Percentiles rank a stretch among this genome's conserved stretches.
Conservation (phyloP, 2,329 filamentous ascomycete genomes). For the Aspergillus hortae region DNA sequence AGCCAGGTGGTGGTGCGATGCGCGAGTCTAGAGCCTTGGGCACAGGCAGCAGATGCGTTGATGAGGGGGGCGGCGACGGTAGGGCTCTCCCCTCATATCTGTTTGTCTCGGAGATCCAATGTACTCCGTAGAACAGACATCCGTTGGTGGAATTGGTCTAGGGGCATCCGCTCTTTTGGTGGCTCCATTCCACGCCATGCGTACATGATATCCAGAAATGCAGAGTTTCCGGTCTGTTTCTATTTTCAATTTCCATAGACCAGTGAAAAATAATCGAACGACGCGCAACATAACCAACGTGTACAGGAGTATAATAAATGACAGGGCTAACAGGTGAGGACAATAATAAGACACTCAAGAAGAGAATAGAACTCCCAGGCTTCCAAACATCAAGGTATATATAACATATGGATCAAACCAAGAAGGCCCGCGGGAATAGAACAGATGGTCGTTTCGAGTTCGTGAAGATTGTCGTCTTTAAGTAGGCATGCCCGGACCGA, state of each 20-base stretch:
- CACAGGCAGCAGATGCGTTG: not conserved
- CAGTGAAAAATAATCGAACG: no score
- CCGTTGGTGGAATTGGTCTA: not conserved
- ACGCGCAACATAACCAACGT: no score
- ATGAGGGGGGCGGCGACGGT: not conserved
- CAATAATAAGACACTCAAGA: not conserved
- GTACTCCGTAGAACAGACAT: no score
- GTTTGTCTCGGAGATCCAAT: not conserved
- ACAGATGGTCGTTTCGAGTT: not conserved
- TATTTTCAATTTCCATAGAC: not conserved
- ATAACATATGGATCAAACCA: no score
- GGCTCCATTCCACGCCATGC: not conserved
- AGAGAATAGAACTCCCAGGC: not conserved
- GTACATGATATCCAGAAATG: not conserved
- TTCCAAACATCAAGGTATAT: not conserved
- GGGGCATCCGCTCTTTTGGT: not conserved
- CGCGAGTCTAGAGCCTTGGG: not conserved
- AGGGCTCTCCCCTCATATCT: not conserved
- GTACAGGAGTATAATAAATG: not conserved
- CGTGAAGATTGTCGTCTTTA: conserved; percentile 1
- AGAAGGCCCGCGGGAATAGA: not conserved
- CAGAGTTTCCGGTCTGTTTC: not conserved
- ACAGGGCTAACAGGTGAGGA: not conserved
- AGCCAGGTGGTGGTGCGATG: not conserved
- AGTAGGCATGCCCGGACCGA: not conserved